phyloP scores from a whole-genome alignment of 768 basidiomycete species.

The Naganishia randhawae region DNA sequence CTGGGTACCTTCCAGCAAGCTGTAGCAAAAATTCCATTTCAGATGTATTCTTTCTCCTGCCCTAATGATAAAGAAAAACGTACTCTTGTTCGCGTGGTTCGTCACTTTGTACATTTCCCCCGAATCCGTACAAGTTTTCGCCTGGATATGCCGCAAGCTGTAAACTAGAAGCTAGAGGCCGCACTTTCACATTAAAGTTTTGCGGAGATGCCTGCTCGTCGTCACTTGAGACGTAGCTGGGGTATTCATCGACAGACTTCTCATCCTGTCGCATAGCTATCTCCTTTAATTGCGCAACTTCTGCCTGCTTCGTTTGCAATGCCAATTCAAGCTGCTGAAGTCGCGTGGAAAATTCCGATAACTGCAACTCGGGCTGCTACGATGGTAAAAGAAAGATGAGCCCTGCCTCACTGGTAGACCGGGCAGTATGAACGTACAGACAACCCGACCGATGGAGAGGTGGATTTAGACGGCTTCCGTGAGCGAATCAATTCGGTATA shows the following conservation, averaged over 20 bases:
- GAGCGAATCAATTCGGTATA: constrained; percentile 31
- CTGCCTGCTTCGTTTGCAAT: not conserved
- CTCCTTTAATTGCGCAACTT: not conserved
- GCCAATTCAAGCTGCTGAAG: constrained; percentile 53
- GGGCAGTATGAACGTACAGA: not conserved
- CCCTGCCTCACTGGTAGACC: not conserved
- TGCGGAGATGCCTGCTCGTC: not conserved
- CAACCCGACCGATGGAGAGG: not conserved
- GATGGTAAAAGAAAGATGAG: not conserved
- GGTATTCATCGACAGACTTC: not conserved
- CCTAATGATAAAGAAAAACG: not conserved
- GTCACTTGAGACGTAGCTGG: not conserved
- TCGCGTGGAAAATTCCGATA: constrained; percentile 64
- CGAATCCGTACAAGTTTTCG: no score
- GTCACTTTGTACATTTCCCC: not conserved
- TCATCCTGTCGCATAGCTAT: not conserved
- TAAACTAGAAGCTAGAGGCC: not conserved
- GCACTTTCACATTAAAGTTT: not conserved
- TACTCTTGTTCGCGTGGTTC: not conserved
- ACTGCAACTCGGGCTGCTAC: not conserved
- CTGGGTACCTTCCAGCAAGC: not conserved
- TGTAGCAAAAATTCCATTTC: not conserved
- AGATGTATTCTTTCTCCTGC: not conserved
- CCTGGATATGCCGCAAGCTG: not conserved
- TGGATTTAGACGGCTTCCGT: constrained; percentile 25